Evolutionary conservation across 179 eudicot genomes (phyloP).

Genomic region (Spergularia azorica): DNA sequence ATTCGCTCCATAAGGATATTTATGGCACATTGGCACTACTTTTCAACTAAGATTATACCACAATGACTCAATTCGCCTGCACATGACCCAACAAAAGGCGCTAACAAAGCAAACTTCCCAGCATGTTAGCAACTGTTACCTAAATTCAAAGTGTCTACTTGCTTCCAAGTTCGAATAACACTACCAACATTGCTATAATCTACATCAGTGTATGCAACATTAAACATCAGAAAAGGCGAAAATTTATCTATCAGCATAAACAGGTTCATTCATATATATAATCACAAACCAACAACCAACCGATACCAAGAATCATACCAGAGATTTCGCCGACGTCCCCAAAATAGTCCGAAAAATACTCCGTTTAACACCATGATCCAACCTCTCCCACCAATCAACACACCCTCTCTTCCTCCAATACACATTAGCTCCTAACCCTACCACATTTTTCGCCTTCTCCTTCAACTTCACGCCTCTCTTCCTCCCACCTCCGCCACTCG

Average conservation of each 20-base stretch:
- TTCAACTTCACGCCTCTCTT: conserved; percentile 83
- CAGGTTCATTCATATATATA: not conserved
- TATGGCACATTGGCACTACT: not conserved
- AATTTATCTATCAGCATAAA: not conserved
- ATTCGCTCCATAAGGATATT: no score
- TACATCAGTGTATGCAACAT: not conserved
- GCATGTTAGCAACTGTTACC: not conserved
- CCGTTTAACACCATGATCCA: conserved; percentile 47
- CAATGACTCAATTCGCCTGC: not conserved
- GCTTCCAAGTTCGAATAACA: not conserved
- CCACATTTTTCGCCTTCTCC: conserved; percentile 51
- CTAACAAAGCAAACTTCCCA: not conserved
- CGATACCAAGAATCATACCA: conserved; percentile 52
- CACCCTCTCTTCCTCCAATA: conserved; percentile 97
- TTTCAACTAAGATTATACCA: not conserved
- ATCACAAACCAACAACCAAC: not conserved
- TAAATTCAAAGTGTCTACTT: not conserved
- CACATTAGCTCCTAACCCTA: conserved; percentile 66
- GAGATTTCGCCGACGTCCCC: conserved; percentile 57
- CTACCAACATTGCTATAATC: not conserved
- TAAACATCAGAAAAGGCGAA: not conserved
- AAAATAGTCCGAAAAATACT: conserved; percentile 44
- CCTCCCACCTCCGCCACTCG: conserved; percentile 55
- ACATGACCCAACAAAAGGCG: not conserved
- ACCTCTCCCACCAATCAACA: conserved; percentile 88